Conservation (phyloP, 208 protist genomes). For the Wallacemonas sp. region DNA sequence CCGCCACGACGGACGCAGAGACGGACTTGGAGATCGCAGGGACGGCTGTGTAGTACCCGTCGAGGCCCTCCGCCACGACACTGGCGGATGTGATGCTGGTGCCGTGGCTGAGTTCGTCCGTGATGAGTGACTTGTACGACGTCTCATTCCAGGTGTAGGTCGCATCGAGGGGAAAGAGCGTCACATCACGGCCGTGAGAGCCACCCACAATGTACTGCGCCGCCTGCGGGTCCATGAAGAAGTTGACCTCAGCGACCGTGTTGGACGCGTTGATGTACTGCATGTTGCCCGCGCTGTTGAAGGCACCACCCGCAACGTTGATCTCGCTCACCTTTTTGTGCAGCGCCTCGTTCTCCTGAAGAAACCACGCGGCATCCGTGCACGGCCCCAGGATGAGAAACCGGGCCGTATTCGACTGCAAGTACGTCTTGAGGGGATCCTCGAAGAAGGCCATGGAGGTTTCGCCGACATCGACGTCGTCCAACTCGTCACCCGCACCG, state of each 20-base stretch:
- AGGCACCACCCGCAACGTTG: constrained; percentile 55
- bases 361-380: constrained; percentile 71
- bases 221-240: constrained; percentile 65
- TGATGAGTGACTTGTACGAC: constrained; percentile 39
- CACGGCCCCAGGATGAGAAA: constrained; percentile 63
- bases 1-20: constrained; percentile 27
- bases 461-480: constrained; percentile 2
- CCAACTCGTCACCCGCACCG: constrained; percentile 26
- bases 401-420: constrained; percentile 25
- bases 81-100: not conserved
- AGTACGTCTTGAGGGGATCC: constrained; percentile 27
- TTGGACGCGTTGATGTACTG: constrained; percentile 46
- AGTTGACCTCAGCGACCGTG: constrained; percentile 55
- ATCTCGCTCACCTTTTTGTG: constrained; percentile 34
- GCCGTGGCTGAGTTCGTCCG: not conserved
- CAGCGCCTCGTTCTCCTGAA: constrained; percentile 23
- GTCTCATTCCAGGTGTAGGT: constrained; percentile 30
- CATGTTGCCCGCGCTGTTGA: constrained; percentile 39
- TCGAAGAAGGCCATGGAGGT: constrained; percentile 19
- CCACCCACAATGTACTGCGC: constrained; percentile 53
- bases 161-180: constrained; percentile 53
- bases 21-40: constrained; percentile 17
- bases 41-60: constrained; percentile 38
- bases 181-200: constrained; percentile 46
- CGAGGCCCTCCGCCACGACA: constrained; percentile 23